Percentiles rank a stretch among this genome's conserved stretches.
Conservation (phyloP, 23 red algal species). For the Chondrus crispus region DNA sequence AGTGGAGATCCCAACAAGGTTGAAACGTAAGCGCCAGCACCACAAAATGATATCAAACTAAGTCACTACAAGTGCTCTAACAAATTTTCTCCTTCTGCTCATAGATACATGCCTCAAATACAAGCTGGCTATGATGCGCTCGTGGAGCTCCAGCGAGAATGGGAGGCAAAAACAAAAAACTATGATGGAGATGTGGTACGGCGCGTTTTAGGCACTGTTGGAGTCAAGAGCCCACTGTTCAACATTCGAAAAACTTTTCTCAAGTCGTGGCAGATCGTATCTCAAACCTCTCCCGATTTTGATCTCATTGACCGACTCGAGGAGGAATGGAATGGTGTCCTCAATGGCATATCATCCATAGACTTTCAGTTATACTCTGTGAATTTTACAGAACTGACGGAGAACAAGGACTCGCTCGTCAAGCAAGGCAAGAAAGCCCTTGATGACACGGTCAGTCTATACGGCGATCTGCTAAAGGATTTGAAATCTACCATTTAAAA, state of each 20-base stretch:
- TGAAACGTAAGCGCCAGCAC: conserved; percentile 10
- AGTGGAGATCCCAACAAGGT: conserved; percentile 55
- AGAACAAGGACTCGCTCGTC: conserved; percentile 56
- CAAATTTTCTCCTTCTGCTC: background rate
- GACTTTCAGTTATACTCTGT: conserved; percentile 82
- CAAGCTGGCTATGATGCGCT: conserved; percentile 54
- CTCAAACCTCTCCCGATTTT: conserved; percentile 31
- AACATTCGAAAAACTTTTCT: conserved; percentile 67
- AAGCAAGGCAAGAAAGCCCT: conserved; percentile 43
- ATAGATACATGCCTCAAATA: conserved; percentile 64
- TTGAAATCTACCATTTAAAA: conserved; percentile 37
- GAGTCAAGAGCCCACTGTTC: conserved; percentile 60
- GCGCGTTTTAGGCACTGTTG: conserved; percentile 72
- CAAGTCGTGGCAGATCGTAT: conserved; percentile 47
- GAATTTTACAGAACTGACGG: conserved; percentile 68
- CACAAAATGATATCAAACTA: background rate
- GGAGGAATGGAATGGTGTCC: conserved; percentile 44
- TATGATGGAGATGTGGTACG: conserved; percentile 75
- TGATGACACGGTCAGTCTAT: conserved; percentile 30
- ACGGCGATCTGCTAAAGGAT: conserved; percentile 33
- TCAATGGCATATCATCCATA: conserved; percentile 56
- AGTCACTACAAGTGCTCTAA: background rate
- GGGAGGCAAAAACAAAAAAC: conserved; percentile 44
- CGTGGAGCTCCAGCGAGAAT: conserved; percentile 20
- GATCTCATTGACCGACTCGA: conserved; percentile 65